Conservation (phyloP, 495 filamentous ascomycete species). For the Apodospora peruviana region DNA sequence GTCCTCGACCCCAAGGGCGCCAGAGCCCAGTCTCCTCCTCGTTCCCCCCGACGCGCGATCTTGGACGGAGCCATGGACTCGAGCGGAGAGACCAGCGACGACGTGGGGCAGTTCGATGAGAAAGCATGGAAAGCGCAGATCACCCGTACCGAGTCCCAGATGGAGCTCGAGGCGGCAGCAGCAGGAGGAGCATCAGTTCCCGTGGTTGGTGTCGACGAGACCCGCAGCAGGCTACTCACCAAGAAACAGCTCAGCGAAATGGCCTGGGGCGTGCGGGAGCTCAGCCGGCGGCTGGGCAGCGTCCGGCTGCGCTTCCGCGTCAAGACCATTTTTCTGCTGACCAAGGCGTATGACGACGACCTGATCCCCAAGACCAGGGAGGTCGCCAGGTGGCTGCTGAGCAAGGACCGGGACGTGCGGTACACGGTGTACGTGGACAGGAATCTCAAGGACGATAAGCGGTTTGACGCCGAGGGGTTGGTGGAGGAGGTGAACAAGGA, state of each 20-base stretch:
- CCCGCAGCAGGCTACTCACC: constrained; percentile 61
- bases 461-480: constrained; percentile 64
- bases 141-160: constrained; percentile 17
- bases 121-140: constrained; percentile 36
- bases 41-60: constrained; percentile 2
- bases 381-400: constrained; percentile 80
- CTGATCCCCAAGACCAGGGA: constrained; percentile 76
- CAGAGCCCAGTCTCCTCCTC: neutral
- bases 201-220: too few relatives aligned
- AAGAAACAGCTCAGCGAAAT: constrained; percentile 93
- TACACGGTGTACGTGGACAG: constrained; percentile 82
- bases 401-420: constrained; percentile 56
- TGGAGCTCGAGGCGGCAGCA: constrained; percentile 22
- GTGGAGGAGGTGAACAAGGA: constrained; percentile 36
- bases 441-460: constrained; percentile 59
- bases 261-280: constrained; percentile 88
- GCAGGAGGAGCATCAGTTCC: too few relatives aligned
- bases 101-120: constrained; percentile 39
- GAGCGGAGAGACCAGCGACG: neutral
- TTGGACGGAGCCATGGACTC: neutral
- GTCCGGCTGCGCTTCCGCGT: constrained; percentile 75
- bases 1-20: constrained; percentile 30
- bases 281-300: constrained; percentile 77
- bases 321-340: constrained; percentile 78
- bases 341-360: constrained; percentile 78